Base-by-base conservation (phyloP, 768 basidiomycete genomes). In the Agaricus subrufescens region DNA sequence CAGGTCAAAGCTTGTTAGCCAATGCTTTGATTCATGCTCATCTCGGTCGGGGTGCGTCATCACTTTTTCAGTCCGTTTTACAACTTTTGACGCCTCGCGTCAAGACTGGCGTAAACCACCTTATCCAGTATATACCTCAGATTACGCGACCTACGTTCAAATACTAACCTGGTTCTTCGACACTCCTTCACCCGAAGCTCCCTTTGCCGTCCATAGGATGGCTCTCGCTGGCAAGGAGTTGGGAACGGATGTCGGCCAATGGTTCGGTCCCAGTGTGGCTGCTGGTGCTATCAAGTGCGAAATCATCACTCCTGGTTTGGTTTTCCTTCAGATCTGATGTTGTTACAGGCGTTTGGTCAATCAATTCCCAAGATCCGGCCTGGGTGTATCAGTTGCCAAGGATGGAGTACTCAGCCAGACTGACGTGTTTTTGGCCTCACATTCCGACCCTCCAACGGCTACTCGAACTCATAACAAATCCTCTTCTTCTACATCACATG, bases 221-320 rank as follows among this genome's bases (percentile, higher is more conserved):
- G 95, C 95, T 0, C 75, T 94, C 23, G 89, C 94, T 0, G 96
- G 96, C 0, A 95, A 98, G 66, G 89, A 94, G 62, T 80, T 98
- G 1, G 96, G 96, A 11, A 98, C 91, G 59, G 91, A 94, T 61
- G 89, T 98, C 0, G 96, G 96, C 1, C 89, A 94, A 69, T 98
- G 96, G 96, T 98, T 98, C 65, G 96, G 96, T 0, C 96, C 96
- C 0, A 95, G 91, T 66, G 94, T 91, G 0, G 97, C 96, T n/a
- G 94, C 95, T 7, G 94, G 95, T 38, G 95, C 94, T 10, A 89
- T 98, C 73, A 93, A 89, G 89, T 92, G 66, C 54, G 79, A 67
- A 19, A 8, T 46, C 29, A 56, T 27, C 25, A 31, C 10, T 54
- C 39, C 10, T 43, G 42, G 52, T 3, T 43, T 34, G 23, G 37